Evolutionary conservation across 164 flowering plant genomes (phyloP).

Genomic region (Taxillus chinensis): DNA sequence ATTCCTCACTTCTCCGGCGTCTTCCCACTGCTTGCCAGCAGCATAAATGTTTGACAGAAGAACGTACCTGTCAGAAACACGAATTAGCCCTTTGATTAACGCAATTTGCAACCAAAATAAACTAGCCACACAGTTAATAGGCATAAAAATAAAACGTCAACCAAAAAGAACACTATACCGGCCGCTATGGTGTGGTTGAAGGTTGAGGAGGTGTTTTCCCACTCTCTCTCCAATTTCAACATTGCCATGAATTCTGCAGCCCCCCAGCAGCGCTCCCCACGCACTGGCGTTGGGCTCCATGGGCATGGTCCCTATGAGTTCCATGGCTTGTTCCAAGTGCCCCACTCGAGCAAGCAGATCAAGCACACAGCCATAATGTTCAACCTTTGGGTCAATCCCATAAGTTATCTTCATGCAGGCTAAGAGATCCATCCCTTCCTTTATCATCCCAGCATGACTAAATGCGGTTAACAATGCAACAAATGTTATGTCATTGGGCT

Average conservation of each 20-base stretch:
- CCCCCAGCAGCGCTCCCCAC: conserved; percentile 25
- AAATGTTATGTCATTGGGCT: conserved; percentile 21
- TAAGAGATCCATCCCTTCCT: conserved; percentile 11
- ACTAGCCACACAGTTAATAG: neutral
- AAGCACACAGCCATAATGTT: conserved; percentile 25
- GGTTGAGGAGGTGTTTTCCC: conserved; percentile 20
- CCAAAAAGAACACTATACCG: conserved; percentile 10
- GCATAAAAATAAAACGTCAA: neutral
- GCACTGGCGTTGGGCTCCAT: conserved; percentile 20
- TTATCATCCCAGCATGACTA: conserved; percentile 21
- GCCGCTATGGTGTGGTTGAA: conserved; percentile 29
- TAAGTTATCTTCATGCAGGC: conserved; percentile 11
- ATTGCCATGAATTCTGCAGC: conserved; percentile 21
- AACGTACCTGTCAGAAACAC: conserved; percentile 14
- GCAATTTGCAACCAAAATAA: neutral
- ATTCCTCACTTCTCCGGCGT: neutral
- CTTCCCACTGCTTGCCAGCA: conserved; percentile 1
- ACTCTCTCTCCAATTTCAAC: conserved; percentile 18
- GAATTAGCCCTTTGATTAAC: neutral
- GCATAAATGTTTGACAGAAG: conserved; percentile 12
- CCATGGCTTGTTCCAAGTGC: conserved; percentile 12
- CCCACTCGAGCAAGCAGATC: conserved; percentile 25
- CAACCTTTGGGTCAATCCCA: conserved; percentile 21
- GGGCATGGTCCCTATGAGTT: conserved; percentile 20
- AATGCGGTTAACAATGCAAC: conserved; percentile 18